Evolutionary conservation across 1,139 yeast genomes (phyloP), one percentile per base, ranked within the genome.

Genomic region (Magnusiomyces suaveolens): DNA sequence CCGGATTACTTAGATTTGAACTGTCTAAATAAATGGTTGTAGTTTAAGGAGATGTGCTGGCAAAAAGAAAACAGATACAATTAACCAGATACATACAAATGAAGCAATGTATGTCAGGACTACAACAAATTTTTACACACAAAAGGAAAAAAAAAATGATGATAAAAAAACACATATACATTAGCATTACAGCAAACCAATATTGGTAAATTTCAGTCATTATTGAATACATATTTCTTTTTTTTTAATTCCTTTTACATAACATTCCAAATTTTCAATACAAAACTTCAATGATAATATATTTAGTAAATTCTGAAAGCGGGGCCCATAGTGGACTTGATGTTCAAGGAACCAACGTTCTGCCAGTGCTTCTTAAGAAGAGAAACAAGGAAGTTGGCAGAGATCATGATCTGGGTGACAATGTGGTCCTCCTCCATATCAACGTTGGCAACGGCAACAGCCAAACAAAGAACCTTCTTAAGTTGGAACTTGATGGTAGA

Each of bases 341-440:
- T 86, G 75, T 90, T 97, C 79, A 94, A 82, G 73, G 98, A 92
- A 72, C 98, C 97, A 75, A 94, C 97, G 80, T 94, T 94, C 84
- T 94, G 98, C 98, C 98, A 92, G 96, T 92, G 90, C 94, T 94
- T 94, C 96, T 94, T 94, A 78, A 94, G 85, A 78, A 94, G 82
- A 69, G 99, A 94, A 69, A 94, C 98, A 78, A 94, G 87, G 84
- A 94, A 94, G 96, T 94, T 94, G 71, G 95, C 83, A 70, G 98
- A 83, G 92, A 94, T 84, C 89, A 94, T 83, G 81, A 94, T 88
- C 80, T 94, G 98, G 84, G 92, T 87, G 71, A 87, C 96, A 75
- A 94, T 82, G 71, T 82, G 82, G 70, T 89, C 97, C 81, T 89
- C 95, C 73, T 87, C 95, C 98, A 94, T 92, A 77, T 90, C 90